These are phyloP conservation scores for Aspergillus cejpii DNA, from an alignment of 2,329 filamentous ascomycete genomes.

Conservation along the genomic window DNA sequence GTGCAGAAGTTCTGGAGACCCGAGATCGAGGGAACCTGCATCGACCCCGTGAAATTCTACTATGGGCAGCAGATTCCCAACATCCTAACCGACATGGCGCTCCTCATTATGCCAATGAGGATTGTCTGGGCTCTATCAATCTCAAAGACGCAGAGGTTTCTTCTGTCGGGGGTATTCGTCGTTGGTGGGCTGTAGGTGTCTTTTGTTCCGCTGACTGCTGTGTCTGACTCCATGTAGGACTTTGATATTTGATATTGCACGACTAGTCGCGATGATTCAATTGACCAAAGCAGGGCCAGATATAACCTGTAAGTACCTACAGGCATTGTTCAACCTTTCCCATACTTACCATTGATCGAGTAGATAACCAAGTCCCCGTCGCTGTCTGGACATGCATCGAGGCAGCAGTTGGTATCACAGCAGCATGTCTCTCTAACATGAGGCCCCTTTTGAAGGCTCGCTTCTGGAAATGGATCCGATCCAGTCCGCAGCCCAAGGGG, in stretches of 20 bases:
- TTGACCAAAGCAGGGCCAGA: slow-evolving; percentile 21
- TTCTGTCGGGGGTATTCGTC: slow-evolving; percentile 25
- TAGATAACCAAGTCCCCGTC: slow-evolving; percentile 26
- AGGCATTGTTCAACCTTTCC: neutral
- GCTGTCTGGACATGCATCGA: slow-evolving; percentile 30
- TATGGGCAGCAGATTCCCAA: slow-evolving; percentile 29
- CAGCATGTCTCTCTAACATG: slow-evolving; percentile 27
- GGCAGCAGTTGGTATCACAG: slow-evolving; percentile 25
- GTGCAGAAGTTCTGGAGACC: slow-evolving; percentile 24
- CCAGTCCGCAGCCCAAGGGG: neutral
- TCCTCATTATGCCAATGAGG: slow-evolving; percentile 24
- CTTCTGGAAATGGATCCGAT: slow-evolving; percentile 20
- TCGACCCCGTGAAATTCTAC: slow-evolving; percentile 22
- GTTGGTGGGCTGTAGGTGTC: slow-evolving; percentile 25
- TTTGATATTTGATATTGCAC: slow-evolving; percentile 23
- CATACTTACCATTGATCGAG: neutral
- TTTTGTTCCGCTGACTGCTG: neutral
- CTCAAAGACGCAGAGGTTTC: slow-evolving; percentile 18
- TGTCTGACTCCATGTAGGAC: slow-evolving; percentile 15
- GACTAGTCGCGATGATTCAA: slow-evolving; percentile 23
- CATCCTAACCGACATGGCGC: slow-evolving; percentile 25
- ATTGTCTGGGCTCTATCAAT: slow-evolving; percentile 25
- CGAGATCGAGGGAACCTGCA: slow-evolving; percentile 20
- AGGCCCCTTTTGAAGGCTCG: slow-evolving; percentile 21
- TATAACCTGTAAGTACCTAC: slow-evolving; percentile 23